These are phyloP conservation scores for Fusarium nematophilum DNA, from an alignment of 2,329 filamentous ascomycete genomes.

Conservation along the genomic window DNA sequence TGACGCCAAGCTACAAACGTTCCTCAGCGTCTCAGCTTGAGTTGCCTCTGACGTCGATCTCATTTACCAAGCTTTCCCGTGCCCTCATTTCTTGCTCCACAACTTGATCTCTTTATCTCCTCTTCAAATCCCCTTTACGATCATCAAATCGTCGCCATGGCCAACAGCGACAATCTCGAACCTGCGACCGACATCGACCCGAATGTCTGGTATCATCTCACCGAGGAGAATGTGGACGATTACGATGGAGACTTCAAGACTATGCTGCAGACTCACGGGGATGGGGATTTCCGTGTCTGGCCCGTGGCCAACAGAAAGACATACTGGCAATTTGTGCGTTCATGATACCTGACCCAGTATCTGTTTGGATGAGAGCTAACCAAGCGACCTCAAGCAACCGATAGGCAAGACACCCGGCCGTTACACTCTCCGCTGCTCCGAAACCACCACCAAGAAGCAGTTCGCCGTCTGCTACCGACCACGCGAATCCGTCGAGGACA, in stretches of 20 bases:
- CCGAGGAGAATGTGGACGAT: conserved; percentile 49
- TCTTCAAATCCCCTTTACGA: too few relatives aligned
- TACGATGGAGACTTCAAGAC: conserved; percentile 36
- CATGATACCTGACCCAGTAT: too few relatives aligned
- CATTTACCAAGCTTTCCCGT: too few relatives aligned
- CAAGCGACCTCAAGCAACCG: conserved; percentile 46
- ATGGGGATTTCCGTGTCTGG: conserved; percentile 40
- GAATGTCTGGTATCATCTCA: conserved; percentile 52
- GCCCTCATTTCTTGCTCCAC: too few relatives aligned
- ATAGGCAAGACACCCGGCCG: conserved; percentile 41
- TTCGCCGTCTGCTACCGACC: conserved; percentile 45
- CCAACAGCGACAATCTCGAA: conserved; percentile 15
- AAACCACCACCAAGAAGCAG: conserved; percentile 44
- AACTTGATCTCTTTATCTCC: too few relatives aligned
- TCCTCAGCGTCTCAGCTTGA: too few relatives aligned
- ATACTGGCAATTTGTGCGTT: conserved; percentile 32
- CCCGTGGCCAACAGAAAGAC: not conserved
- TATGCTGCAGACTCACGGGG: conserved; percentile 32
- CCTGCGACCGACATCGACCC: conserved; percentile 45
- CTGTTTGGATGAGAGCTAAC: too few relatives aligned
- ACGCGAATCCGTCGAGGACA: conserved; percentile 36
- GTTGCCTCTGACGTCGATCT: too few relatives aligned
- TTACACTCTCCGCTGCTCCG: conserved; percentile 47
- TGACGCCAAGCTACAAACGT: too few relatives aligned
- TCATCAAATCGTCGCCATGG: too few relatives aligned